Conservation (phyloP, 2,329 filamentous ascomycete genomes). For the Remersonia thermophila region DNA sequence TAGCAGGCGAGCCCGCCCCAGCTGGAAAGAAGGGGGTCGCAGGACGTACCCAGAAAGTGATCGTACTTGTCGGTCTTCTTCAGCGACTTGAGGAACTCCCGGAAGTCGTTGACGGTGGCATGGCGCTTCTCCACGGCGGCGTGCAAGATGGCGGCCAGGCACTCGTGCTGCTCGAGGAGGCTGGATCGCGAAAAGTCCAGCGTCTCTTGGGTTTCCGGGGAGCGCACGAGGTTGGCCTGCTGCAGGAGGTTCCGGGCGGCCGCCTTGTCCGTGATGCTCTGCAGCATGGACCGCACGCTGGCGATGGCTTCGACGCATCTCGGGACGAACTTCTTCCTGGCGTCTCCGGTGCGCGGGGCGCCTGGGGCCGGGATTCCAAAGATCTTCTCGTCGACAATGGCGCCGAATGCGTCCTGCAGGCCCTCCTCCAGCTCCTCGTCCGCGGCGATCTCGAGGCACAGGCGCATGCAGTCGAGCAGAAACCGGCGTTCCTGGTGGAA, state of each 20-base stretch:
- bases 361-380: slow-evolving; percentile 37
- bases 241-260: slow-evolving; percentile 66
- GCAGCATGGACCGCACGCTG: slow-evolving; percentile 65
- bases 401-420: slow-evolving; percentile 37
- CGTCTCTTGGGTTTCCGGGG: slow-evolving; percentile 58
- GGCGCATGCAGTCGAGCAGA: slow-evolving; percentile 69
- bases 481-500: slow-evolving; percentile 81
- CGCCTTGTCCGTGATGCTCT: slow-evolving; percentile 61
- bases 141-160: slow-evolving; percentile 66
- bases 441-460: slow-evolving; percentile 60
- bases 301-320: slow-evolving; percentile 67
- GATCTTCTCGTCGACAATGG: slow-evolving; percentile 44
- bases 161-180: slow-evolving; percentile 80
- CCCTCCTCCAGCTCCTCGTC: slow-evolving; percentile 42
- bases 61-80: slow-evolving; percentile 69
- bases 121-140: slow-evolving; percentile 67
- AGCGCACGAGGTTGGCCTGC: slow-evolving; percentile 37
- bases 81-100: slow-evolving; percentile 54
- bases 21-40: not conserved
- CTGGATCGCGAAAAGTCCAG: slow-evolving; percentile 71
- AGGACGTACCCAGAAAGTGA: slow-evolving; percentile 36
- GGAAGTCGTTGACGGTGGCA: slow-evolving; percentile 59
- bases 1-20: not conserved
- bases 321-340: slow-evolving; percentile 49
- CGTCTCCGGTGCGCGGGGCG: slow-evolving; percentile 28